Base-by-base conservation (phyloP, 495 filamentous ascomycete genomes). In the Neurospora sp. region DNA sequence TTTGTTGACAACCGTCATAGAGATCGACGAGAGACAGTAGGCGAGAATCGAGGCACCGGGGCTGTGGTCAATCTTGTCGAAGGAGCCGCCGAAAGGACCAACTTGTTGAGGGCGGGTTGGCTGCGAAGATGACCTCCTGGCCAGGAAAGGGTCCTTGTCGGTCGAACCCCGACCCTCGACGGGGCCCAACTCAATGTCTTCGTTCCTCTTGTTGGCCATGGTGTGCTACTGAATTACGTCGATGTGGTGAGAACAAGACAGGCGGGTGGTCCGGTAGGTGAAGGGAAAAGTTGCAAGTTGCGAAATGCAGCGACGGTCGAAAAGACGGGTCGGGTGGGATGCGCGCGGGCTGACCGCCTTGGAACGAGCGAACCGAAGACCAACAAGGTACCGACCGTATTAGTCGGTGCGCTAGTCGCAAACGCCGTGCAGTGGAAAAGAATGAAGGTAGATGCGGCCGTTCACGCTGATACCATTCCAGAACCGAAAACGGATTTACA, bases 1-100 rank as follows among this genome's bases (percentile, higher is more conserved):
- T 88, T 99, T 99, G 85, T 99, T 99, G 84, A 96, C 97, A 35
- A 97, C 91, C 46, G 96, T 99, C 96, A 99, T 99, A 82, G 95
- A 86, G 76, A 99, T 99, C 6, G 95, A 98, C 71, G 96, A 92
- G 77, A 90, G 87, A 84, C 96, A 99, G 85, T 99, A 99, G 31
- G 92, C 90, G 70, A 97, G 79, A 75, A 99, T 93, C 11, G 95
- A 92, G 10, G 96, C 80, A 42, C 89, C 82, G 11, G 95, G 92
- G 79, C 88, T 95, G 79, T 92, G 93, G 74, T 89, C 84, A 62
- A 91, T 80, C 80, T 85, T 87, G 41, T 83, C 79, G 40, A 82
- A 60, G 73, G 73, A 75, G 79, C 39, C 80, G 81, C 76, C 79
- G 84, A 66, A 78, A 79, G 74, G 83, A 84, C 72, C 84, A 75